Evolutionary conservation across 768 basidiomycete genomes (phyloP).

Genomic region (Tylopilus sp.): DNA sequence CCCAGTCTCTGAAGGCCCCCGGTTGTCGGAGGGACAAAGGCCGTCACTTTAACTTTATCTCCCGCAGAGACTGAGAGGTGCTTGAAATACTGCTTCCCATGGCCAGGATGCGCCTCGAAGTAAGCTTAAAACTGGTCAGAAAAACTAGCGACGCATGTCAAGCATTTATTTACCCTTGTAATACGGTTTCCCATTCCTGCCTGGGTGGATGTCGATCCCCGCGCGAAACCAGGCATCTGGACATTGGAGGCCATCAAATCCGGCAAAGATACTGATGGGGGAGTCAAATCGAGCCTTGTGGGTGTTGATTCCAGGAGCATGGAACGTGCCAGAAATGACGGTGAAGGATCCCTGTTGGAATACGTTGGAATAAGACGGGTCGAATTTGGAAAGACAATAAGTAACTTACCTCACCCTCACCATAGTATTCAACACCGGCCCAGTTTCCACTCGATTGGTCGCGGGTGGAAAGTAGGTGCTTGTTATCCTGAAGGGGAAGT

Average conservation of each 20-base stretch:
- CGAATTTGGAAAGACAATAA: not conserved
- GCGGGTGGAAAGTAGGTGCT: not conserved
- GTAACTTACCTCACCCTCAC: not conserved
- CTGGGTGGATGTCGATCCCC: slow-evolving; percentile 2
- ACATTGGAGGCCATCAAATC: slow-evolving; percentile 9
- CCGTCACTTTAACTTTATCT: not conserved
- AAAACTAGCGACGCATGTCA: too few species aligned
- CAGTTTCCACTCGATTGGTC: not conserved
- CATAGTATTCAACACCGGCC: slow-evolving; percentile 1
- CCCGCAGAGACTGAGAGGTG: not conserved
- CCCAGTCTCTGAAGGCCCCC: too few species aligned
- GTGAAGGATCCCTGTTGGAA: slow-evolving; percentile 6
- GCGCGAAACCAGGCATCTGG: not conserved
- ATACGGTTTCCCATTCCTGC: not conserved
- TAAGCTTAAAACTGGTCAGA: slow-evolving; percentile 7
- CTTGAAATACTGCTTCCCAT: not conserved
- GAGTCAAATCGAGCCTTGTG: not conserved
- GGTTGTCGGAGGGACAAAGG: not conserved
- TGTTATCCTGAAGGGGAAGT: not conserved
- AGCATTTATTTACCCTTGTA: slow-evolving; percentile 1
- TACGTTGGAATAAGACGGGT: not conserved
- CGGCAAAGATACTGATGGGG: slow-evolving; percentile 1
- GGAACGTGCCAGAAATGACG: not conserved
- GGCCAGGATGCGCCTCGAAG: slow-evolving; percentile 7
- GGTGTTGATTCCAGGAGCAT: not conserved